phyloP scores from a whole-genome alignment of 306 rosid species.

The Datisca glomerata region DNA sequence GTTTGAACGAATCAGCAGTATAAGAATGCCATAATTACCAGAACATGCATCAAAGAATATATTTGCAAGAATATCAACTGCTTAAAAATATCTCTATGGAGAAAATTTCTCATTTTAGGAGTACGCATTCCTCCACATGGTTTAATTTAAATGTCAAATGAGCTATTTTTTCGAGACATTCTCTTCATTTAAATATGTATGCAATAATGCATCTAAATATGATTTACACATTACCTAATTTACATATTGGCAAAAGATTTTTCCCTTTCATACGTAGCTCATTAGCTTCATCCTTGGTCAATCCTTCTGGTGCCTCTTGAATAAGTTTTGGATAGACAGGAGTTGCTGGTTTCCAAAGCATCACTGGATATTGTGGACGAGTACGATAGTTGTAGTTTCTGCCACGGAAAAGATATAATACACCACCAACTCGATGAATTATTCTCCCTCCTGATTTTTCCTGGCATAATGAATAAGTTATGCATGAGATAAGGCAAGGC shows the following conservation, averaged over 20 bases:
- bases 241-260: slow-evolving; percentile 73
- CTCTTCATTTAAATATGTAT: too few species aligned
- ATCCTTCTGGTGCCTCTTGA: slow-evolving; percentile 87
- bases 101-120: too few species aligned
- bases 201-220: too few species aligned
- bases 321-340: slow-evolving; percentile 92
- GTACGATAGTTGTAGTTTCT: slow-evolving; percentile 75
- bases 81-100: too few species aligned
- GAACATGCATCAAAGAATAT: slow-evolving; percentile 6
- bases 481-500: not conserved
- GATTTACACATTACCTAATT: too few species aligned
- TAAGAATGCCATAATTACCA: not conserved
- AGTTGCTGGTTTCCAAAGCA: slow-evolving; percentile 99
- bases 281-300: slow-evolving; percentile 71
- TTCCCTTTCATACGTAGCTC: slow-evolving; percentile 53
- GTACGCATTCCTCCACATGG: too few species aligned
- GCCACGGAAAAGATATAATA: slow-evolving; percentile 78
- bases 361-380: slow-evolving; percentile 86
- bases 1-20: slow-evolving; percentile 6
- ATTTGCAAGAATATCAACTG: slow-evolving; percentile 1
- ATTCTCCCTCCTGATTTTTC: slow-evolving; percentile 86
- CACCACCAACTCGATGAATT: slow-evolving; percentile 77
- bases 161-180: too few species aligned
- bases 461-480: slow-evolving; percentile 23
- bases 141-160: too few species aligned